A percentile compares a stretch with the other conserved stretches of the same genome.
These are phyloP conservation scores for Suhomyces kunorum DNA, from an alignment of 1,139 yeast species.

Conservation along the genomic window DNA sequence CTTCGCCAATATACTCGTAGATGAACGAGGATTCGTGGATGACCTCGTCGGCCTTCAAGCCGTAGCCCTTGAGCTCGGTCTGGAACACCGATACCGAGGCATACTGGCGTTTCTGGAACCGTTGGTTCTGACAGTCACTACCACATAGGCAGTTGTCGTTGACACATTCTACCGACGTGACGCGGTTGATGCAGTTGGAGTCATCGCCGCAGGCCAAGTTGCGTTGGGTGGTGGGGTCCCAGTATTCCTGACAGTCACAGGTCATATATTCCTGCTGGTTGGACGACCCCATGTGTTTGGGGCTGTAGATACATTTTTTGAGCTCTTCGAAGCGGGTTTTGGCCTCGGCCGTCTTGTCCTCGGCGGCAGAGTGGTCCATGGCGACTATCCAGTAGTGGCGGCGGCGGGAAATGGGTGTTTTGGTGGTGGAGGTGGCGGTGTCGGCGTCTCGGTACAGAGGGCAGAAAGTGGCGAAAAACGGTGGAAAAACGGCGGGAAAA, in stretches of 20 bases:
- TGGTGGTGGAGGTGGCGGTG: constrained; percentile 1
- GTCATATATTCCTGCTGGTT: constrained; percentile 80
- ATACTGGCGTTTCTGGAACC: constrained; percentile 77
- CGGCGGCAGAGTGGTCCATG: constrained; percentile 1
- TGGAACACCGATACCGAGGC: constrained; percentile 74
- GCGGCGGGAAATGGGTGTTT: background rate
- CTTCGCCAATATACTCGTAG: constrained; percentile 94
- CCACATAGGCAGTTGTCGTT: constrained; percentile 78
- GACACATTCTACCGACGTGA: constrained; percentile 89
- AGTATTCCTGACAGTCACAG: constrained; percentile 74
- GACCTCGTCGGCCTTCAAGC: constrained; percentile 67
- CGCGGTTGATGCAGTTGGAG: constrained; percentile 86
- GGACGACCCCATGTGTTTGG: constrained; percentile 61
- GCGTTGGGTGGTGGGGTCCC: constrained; percentile 33
- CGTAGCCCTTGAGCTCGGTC: constrained; percentile 86
- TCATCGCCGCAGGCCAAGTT: constrained; percentile 84
- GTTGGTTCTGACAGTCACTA: constrained; percentile 75
- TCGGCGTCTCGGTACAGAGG: background rate
- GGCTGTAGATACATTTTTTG: constrained; percentile 59
- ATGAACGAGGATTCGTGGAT: constrained; percentile 69
- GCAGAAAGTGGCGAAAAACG: too few species aligned
- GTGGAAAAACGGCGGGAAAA: background rate
- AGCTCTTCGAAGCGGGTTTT: constrained; percentile 55
- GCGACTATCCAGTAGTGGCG: constrained; percentile 4
- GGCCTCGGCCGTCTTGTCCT: constrained; percentile 73